Evolutionary conservation across 257 asterid genomes (phyloP).

Genomic region (Gentiana dahurica): DNA sequence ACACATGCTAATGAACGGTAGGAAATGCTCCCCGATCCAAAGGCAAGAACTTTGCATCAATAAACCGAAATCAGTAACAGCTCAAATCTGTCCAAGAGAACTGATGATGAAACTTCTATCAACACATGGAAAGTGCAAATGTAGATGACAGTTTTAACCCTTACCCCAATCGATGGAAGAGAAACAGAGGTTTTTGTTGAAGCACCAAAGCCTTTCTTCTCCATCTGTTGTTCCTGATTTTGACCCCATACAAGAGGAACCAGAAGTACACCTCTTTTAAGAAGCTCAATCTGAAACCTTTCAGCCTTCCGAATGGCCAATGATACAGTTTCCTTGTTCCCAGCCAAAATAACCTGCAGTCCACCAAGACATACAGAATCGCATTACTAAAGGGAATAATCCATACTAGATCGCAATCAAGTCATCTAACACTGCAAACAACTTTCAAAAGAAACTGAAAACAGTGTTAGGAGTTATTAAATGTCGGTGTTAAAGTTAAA

Average conservation of each 20-base stretch:
- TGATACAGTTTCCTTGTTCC: slow-evolving; percentile 65
- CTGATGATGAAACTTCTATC: neutral
- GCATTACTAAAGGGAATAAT: neutral
- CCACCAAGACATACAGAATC: neutral
- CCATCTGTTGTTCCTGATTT: slow-evolving; percentile 32
- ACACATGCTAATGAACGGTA: slow-evolving; percentile 15
- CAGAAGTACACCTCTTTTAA: slow-evolving; percentile 69
- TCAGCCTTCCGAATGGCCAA: slow-evolving; percentile 71
- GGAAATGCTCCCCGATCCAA: slow-evolving; percentile 2
- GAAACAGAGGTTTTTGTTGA: too few relatives aligned
- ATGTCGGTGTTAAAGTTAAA: too few relatives aligned
- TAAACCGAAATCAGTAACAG: too few relatives aligned
- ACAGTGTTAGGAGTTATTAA: too few relatives aligned
- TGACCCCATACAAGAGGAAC: slow-evolving; percentile 89
- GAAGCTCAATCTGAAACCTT: slow-evolving; percentile 77
- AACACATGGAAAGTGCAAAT: neutral
- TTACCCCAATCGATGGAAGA: slow-evolving; percentile 92
- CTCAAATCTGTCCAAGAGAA: neutral
- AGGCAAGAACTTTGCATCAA: neutral
- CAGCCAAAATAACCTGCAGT: slow-evolving; percentile 86
- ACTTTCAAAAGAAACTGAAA: too few relatives aligned
- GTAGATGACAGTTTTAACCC: slow-evolving; percentile 4
- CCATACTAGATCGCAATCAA: slow-evolving; percentile 15
- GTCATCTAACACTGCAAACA: too few relatives aligned
- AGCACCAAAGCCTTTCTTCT: slow-evolving; percentile 85